A percentile compares a stretch with the other conserved stretches of the same genome.
These are phyloP conservation scores for Hyaloscypha variabilis DNA, from an alignment of 495 filamentous ascomycete species.

Conservation along the genomic window DNA sequence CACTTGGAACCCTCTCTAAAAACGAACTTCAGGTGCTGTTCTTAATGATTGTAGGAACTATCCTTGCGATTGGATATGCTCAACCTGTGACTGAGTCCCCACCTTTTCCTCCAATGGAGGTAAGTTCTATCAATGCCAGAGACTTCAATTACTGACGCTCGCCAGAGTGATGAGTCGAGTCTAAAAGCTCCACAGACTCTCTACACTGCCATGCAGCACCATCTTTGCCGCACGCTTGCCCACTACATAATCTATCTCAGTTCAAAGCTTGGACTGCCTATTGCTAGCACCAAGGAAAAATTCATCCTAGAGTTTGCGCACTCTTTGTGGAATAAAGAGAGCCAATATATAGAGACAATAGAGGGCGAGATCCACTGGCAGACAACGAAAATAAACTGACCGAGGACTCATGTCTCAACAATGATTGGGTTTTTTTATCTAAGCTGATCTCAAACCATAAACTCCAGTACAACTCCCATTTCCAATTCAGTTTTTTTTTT, in stretches of 20 bases:
- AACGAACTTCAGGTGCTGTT: background rate
- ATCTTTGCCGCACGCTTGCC: no score
- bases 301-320: constrained; percentile 1
- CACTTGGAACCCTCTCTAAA: background rate
- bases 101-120: background rate
- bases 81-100: background rate
- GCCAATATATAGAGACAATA: background rate
- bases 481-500: no score
- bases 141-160: background rate
- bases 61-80: background rate
- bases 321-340: background rate
- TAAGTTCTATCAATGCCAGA: background rate
- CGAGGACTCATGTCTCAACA: no score
- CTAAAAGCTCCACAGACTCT: background rate
- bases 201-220: background rate
- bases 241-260: no score
- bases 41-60: background rate
- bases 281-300: background rate
- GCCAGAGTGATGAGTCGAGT: background rate
- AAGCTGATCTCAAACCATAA: no score
- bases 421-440: no score
- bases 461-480: no score
- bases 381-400: no score
- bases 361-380: background rate
- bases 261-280: background rate